phyloP scores from a whole-genome alignment of 2,329 filamentous ascomycete genomes.

The Chaetoscypha palmicola region DNA sequence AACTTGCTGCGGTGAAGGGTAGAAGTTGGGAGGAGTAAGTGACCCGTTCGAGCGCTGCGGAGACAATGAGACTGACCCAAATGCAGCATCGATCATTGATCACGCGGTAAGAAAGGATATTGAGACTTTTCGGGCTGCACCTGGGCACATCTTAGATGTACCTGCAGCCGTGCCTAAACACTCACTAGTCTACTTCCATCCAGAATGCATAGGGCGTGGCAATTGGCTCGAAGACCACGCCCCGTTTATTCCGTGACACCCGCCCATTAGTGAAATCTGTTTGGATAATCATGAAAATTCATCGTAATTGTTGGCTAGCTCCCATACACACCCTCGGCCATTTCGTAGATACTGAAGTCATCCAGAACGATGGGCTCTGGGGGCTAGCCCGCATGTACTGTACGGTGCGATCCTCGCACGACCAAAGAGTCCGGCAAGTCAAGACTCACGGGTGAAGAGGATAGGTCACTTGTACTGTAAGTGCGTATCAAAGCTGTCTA shows the following conservation, averaged over 20 bases:
- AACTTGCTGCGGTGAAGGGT: conserved; percentile 78
- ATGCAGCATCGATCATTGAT: conserved; percentile 31
- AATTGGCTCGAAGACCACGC: not conserved
- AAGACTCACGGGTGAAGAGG: too few species aligned
- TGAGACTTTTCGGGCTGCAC: conserved; percentile 13
- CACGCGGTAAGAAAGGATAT: conserved; percentile 16
- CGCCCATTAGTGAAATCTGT: conserved; percentile 2
- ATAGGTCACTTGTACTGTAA: too few species aligned
- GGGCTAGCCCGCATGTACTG: too few species aligned
- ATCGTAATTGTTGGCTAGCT: too few species aligned
- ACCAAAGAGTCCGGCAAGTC: too few species aligned
- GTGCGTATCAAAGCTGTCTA: too few species aligned
- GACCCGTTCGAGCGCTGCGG: conserved; percentile 11
- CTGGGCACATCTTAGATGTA: conserved; percentile 4
- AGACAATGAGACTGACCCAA: conserved; percentile 21
- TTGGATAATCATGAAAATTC: too few species aligned
- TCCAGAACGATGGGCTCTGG: too few species aligned
- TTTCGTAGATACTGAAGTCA: too few species aligned
- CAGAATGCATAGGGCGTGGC: not conserved
- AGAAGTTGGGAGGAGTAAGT: conserved; percentile 81
- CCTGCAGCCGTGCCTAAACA: conserved; percentile 12
- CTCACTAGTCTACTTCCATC: conserved; percentile 3
- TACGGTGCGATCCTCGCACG: too few species aligned
- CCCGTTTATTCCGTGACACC: not conserved
- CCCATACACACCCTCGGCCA: too few species aligned